Evolutionary conservation across 2,329 filamentous ascomycete species (phyloP), one percentile per base, ranked within the genome.

Genomic region (Ophiostoma sp.): DNA sequence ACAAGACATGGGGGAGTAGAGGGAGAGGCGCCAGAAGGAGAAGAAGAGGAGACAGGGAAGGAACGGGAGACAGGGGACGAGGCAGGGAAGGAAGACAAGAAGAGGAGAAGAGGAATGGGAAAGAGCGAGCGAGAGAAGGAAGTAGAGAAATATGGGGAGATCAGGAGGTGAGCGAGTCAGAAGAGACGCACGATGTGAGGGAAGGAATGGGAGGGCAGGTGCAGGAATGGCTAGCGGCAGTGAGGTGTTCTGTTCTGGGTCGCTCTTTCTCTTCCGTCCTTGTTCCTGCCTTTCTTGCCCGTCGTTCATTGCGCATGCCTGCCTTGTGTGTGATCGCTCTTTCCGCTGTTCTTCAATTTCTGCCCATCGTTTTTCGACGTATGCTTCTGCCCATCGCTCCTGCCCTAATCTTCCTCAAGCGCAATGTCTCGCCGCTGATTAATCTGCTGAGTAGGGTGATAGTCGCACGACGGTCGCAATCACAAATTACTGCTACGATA

Each of bases 31-130:
- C 6, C 55, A 63, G 52, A 63, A n/a, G 7, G 16, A 63, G 55
- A 41, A 60, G 47, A 16, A 47, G 65, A 65, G 55, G 16, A 55
- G 45, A 64, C 47, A 41, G 41, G 55, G 67, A 60, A 55, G 36
- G 62, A 67, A 45, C 40, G 62, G 60, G 49, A 67, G 41, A 12
- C 27, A 45, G n/a, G 40, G 58, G 68, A 55, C 60, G 65, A 14
- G 55, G 40, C 38, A 42, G 36, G 55, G 40, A 62, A n/a, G 60
- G 18, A 40, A 42, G 38, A 40, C 7, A 63, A 6, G 36, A 6
- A 62, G n/a, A 52, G 49, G 9, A 55, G n/a, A 55, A 36, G n/a
- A 14, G 18, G 6, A 18, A 18, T 7, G 42, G 42, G 42, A 45
- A 45, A 49, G 45, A 49, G 45, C 45, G 45, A 49, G n/a, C 45